A percentile compares a stretch with the other conserved stretches of the same genome.
Conservation (phyloP, 768 basidiomycete species). For the Gymnopilus dilepis region DNA sequence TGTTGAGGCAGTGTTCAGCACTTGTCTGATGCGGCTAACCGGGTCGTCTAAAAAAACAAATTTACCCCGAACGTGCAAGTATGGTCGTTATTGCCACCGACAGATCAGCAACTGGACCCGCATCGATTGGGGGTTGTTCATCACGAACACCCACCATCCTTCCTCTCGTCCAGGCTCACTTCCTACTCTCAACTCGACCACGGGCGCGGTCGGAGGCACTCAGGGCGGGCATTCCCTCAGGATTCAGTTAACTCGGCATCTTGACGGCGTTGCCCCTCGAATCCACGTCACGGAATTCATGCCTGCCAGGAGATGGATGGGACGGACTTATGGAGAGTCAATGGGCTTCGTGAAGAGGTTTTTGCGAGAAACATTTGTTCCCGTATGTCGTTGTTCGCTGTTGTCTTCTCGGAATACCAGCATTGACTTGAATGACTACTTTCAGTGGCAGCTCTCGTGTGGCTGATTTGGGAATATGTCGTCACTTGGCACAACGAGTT, state of each 20-base stretch:
- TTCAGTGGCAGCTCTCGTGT: constrained; percentile 20
- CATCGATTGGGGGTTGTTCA: constrained; percentile 4
- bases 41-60: constrained; percentile 5
- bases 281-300: constrained; percentile 9
- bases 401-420: neutral
- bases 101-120: neutral
- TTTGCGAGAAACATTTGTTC: constrained; percentile 15
- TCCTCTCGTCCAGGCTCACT: neutral
- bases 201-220: neutral
- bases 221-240: neutral
- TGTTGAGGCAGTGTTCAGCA: neutral
- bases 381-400: constrained; percentile 1
- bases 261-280: neutral
- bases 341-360: constrained; percentile 11
- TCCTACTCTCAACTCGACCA: neutral
- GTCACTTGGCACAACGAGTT: constrained; percentile 18
- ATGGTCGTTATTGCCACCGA: constrained; percentile 4
- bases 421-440: neutral
- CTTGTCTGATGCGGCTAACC: neutral
- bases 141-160: constrained; percentile 2
- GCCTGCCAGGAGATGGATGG: constrained; percentile 5
- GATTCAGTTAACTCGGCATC: constrained; percentile 4
- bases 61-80: constrained; percentile 1
- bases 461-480: constrained; percentile 21
- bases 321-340: constrained; percentile 4